These are phyloP conservation scores for Rauvolfia tetraphylla DNA, from an alignment of 257 asterid species.

Conservation along the genomic window DNA sequence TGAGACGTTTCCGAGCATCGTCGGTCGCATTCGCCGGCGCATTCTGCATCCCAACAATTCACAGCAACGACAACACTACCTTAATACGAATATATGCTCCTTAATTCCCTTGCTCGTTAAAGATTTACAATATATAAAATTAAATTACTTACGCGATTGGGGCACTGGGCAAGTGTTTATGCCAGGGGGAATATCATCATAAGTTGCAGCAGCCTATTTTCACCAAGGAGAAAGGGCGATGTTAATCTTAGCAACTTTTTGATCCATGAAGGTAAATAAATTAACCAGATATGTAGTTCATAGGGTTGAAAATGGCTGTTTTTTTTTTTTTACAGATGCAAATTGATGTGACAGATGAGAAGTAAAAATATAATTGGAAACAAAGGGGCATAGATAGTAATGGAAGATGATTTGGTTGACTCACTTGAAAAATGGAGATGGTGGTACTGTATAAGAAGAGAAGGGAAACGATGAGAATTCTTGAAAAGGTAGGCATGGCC, in stretches of 20 bases:
- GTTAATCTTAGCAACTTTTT: background rate
- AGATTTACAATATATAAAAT: too few relatives aligned
- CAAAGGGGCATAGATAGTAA: too few relatives aligned
- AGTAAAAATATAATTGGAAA: too few relatives aligned
- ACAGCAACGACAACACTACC: too few relatives aligned
- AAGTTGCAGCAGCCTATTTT: background rate
- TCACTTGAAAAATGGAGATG: background rate
- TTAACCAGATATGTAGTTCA: too few relatives aligned
- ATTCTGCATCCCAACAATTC: constrained; percentile 1
- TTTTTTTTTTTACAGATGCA: too few relatives aligned
- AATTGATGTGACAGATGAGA: too few relatives aligned
- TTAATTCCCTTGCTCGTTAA: too few relatives aligned
- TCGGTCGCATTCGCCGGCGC: constrained; percentile 17
- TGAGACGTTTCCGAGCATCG: constrained; percentile 24
- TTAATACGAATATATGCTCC: too few relatives aligned
- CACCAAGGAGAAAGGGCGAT: background rate
- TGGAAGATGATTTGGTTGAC: background rate
- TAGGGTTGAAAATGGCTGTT: background rate
- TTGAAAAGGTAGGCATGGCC: background rate
- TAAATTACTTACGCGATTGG: background rate
- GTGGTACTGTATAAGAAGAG: background rate
- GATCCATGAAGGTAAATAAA: too few relatives aligned
- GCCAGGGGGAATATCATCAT: constrained; percentile 4
- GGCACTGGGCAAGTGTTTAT: constrained; percentile 23
- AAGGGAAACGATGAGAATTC: background rate